Conservation (phyloP, 1,284 basidiomycete genomes). For the Ustilago sp. region DNA sequence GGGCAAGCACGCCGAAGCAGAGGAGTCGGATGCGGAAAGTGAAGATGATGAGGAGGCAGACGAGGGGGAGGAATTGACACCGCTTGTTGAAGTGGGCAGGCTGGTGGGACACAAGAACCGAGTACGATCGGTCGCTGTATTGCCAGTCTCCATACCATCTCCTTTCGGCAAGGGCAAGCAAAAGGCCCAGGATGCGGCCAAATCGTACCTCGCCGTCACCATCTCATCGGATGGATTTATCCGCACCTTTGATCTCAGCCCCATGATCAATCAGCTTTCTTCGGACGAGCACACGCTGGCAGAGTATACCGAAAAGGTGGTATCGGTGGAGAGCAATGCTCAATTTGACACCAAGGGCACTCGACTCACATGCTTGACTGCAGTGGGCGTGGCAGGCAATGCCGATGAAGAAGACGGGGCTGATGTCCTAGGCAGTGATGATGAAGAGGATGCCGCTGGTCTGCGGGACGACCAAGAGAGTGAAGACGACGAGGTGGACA, state of each 20-base stretch:
- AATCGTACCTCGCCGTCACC: constrained; percentile 50
- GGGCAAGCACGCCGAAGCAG: constrained; percentile 23
- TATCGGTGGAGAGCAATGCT: constrained; percentile 45
- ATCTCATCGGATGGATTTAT: constrained; percentile 68
- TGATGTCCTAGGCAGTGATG: constrained; percentile 40
- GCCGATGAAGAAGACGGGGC: constrained; percentile 39
- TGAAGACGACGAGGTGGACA: constrained; percentile 46
- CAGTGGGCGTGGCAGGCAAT: constrained; percentile 45
- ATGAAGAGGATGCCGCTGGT: constrained; percentile 29
- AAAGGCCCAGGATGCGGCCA: constrained; percentile 13
- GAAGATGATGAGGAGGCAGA: constrained; percentile 34
- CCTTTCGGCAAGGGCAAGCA: constrained; percentile 15
- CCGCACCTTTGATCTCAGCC: constrained; percentile 60
- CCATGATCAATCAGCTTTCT: constrained; percentile 31
- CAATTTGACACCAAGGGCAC: constrained; percentile 62
- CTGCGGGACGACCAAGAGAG: constrained; percentile 22
- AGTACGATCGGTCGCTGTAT: constrained; percentile 50
- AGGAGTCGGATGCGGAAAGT: constrained; percentile 24
- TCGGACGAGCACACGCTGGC: constrained; percentile 7
- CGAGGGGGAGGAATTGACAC: constrained; percentile 31
- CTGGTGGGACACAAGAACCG: constrained; percentile 65
- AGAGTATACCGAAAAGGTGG: constrained; percentile 17
- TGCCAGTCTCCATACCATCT: constrained; percentile 30
- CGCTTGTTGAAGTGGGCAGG: constrained; percentile 55
- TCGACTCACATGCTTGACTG: constrained; percentile 64